Base-by-base conservation (phyloP, 192 early-diverging fungal genomes). In the Gorgonomyces haynaldii region DNA sequence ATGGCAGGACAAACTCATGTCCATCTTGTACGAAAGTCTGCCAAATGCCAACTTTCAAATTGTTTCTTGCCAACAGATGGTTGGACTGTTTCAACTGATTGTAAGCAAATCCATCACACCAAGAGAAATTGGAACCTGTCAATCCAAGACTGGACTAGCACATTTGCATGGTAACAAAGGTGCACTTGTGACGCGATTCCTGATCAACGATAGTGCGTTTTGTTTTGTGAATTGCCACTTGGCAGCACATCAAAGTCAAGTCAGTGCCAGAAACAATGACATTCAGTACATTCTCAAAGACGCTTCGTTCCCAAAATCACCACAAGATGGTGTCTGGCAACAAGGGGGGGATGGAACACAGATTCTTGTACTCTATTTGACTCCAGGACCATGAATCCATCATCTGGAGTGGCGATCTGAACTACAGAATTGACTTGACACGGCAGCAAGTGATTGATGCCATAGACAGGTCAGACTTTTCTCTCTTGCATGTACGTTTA, bases 131-230 rank as follows among this genome's bases (percentile, higher is more conserved):
- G 66, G 79, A 30, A 81, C 80, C 9, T 69, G 77, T 9, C 74
- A 76, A 39, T 84, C 88, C 24, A 95, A 98, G 70, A 98, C 95
- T 1, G 81, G 95, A 35, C 39, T 92, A 44, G 74, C 70, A 38
- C 91, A 89, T 37, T 82, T 81, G 29, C 84, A 87, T 59, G 92
- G 89, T 3, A 94, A 95, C 65, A 90, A 92, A 81, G 89, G 89
- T 21, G 83, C 79, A 7, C 79, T 91, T 45, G 79, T 79, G 29
- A 74, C 74, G 9, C 69, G 86, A 1, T 67, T 91, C 32, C 51
- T 86, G n/a, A 61, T 84, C 27, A 78, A 88, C 43, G 76, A 91
- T 54, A 66, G 81, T 0, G 84, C 84, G 15, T 66, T 91, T 26
- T 88, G 85, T 41, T 88, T 91, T 57, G 78, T 89, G 37, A 90